These are phyloP conservation scores for Arthromyces matolae DNA, from an alignment of 768 basidiomycete genomes.

Conservation along the genomic window DNA sequence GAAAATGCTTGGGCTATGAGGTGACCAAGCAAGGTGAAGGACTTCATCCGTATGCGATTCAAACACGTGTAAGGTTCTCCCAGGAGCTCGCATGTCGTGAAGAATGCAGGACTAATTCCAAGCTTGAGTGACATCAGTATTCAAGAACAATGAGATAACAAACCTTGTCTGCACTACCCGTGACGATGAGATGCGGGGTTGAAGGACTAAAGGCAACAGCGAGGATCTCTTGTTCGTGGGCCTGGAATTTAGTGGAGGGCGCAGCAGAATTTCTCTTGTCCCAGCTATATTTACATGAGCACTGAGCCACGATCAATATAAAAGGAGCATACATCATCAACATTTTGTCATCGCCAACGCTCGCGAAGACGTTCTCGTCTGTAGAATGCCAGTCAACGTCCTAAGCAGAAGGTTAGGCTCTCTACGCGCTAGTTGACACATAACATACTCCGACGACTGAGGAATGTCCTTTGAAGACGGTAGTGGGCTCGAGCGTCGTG, in stretches of 20 bases:
- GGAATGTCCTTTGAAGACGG: constrained; percentile 82
- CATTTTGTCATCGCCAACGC: constrained; percentile 94
- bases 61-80: constrained; percentile 81
- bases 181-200: constrained; percentile 73
- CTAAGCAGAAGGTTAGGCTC: constrained; percentile 39
- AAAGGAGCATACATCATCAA: constrained; percentile 76
- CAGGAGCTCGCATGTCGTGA: constrained; percentile 79
- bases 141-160: constrained; percentile 2
- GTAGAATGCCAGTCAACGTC: constrained; percentile 95
- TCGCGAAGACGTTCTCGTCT: constrained; percentile 82
- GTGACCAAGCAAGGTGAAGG: constrained; percentile 92
- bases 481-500: constrained; percentile 77
- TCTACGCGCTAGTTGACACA: not conserved
- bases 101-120: constrained; percentile 72
- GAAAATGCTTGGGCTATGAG: constrained; percentile 86
- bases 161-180: constrained; percentile 94
- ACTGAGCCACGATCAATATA: not conserved
- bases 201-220: constrained; percentile 88
- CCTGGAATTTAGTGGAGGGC: constrained; percentile 70
- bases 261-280: constrained; percentile 77
- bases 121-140: not conserved
- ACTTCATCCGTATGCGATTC: constrained; percentile 95
- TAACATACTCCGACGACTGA: constrained; percentile 84
- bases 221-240: constrained; percentile 89
- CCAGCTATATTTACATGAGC: constrained; percentile 57